These are phyloP conservation scores for Diplocarpon rosae DNA, from an alignment of 2,329 filamentous ascomycete species.

Conservation along the genomic window DNA sequence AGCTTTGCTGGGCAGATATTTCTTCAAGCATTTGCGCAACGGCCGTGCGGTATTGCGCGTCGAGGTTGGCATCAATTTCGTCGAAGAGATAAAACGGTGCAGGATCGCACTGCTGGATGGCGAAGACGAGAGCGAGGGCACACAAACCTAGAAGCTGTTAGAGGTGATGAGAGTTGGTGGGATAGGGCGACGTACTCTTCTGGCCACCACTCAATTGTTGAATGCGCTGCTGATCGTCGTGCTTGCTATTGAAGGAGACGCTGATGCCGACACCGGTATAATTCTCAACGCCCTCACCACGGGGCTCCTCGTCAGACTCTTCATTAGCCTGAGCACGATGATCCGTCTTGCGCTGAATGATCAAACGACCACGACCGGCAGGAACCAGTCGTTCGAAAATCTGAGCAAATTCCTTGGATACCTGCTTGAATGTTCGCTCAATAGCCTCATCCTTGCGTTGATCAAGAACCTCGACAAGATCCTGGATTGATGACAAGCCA, in stretches of 20 bases:
- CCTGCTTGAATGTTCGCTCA: constrained; percentile 96
- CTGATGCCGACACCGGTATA: constrained; percentile 94
- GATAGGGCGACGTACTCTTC: constrained; percentile 60
- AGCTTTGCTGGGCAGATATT: constrained; percentile 48
- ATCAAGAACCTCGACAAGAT: constrained; percentile 84
- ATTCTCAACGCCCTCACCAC: constrained; percentile 67
- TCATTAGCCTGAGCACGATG: constrained; percentile 52
- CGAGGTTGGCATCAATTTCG: constrained; percentile 95
- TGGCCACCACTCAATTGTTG: constrained; percentile 95
- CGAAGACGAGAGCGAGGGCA: constrained; percentile 94
- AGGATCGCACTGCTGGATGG: constrained; percentile 95
- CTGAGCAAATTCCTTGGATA: constrained; percentile 81
- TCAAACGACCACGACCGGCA: constrained; percentile 77
- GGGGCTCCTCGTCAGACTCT: constrained; percentile 56
- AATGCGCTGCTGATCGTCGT: constrained; percentile 96
- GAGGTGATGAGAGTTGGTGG: constrained; percentile 1
- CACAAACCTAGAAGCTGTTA: constrained; percentile 56
- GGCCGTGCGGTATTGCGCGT: constrained; percentile 93
- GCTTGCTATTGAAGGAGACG: constrained; percentile 97
- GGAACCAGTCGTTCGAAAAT: constrained; percentile 95
- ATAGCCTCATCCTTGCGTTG: constrained; percentile 96
- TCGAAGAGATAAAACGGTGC: constrained; percentile 99
- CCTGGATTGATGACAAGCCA: constrained; percentile 78
- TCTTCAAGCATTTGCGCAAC: constrained; percentile 81
- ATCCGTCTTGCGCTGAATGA: constrained; percentile 87